Evolutionary conservation across 495 filamentous ascomycete species (phyloP).

Genomic region (Baudoinia panamericana): DNA sequence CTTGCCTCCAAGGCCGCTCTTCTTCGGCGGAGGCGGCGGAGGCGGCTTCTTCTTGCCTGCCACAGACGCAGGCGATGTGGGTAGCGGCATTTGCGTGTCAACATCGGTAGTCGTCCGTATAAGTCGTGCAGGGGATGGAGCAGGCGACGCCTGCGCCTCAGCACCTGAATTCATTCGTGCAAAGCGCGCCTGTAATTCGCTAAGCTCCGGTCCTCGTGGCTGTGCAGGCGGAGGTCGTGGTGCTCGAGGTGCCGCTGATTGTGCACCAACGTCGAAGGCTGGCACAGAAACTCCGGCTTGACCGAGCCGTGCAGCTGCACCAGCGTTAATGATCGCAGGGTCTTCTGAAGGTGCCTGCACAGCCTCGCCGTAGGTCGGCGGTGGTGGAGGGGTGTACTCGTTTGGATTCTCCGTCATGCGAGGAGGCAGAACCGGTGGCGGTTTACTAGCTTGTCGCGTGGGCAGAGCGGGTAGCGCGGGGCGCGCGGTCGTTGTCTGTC

Average conservation of each 20-base stretch:
- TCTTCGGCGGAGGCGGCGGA: constrained; percentile 23
- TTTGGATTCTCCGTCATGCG: constrained; percentile 43
- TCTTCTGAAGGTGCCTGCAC: constrained; percentile 23
- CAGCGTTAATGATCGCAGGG: constrained; percentile 46
- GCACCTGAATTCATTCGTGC: constrained; percentile 43
- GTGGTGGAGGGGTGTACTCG: constrained; percentile 34
- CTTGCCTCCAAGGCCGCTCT: constrained; percentile 1
- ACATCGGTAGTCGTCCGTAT: too few species aligned
- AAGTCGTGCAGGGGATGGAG: constrained; percentile 43
- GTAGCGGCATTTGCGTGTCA: too few species aligned
- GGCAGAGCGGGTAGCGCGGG: constrained; percentile 22
- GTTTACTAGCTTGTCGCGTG: constrained; percentile 37
- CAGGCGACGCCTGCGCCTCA: constrained; percentile 45
- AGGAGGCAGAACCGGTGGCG: constrained; percentile 67
- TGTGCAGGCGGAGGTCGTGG: constrained; percentile 13
- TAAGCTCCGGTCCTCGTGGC: constrained; percentile 33
- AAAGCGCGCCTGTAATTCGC: constrained; percentile 58
- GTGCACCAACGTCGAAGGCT: constrained; percentile 55
- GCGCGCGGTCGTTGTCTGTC: constrained; percentile 12
- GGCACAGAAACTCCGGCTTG: constrained; percentile 74
- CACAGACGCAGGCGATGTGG: constrained; percentile 32
- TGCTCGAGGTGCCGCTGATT: constrained; percentile 21
- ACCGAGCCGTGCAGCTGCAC: constrained; percentile 51
- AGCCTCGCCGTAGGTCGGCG: constrained; percentile 39
- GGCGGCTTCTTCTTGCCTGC: constrained; percentile 11